Conservation (phyloP, 306 rosid species). For the Inga laurina region DNA sequence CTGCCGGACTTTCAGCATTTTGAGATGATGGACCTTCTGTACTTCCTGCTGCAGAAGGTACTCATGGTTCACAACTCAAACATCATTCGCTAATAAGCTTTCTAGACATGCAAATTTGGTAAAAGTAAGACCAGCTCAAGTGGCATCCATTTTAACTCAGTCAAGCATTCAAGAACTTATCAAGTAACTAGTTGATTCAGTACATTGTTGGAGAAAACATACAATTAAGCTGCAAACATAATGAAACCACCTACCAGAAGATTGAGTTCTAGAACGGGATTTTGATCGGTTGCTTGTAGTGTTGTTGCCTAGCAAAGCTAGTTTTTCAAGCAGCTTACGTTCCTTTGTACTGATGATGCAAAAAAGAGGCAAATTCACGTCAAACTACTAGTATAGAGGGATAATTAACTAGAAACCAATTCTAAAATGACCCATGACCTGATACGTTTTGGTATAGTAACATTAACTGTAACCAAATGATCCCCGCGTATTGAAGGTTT, state of each 20-base stretch:
- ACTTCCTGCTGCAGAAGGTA: conserved; percentile 59
- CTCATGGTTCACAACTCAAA: conserved; percentile 33
- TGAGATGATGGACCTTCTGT: conserved; percentile 49
- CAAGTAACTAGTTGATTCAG: conserved; percentile 1
- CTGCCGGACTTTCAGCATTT: conserved; percentile 50
- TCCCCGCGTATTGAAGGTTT: conserved; percentile 92
- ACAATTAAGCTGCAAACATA: conserved; percentile 18
- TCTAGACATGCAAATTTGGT: conserved; percentile 19
- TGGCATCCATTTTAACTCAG: conserved; percentile 13
- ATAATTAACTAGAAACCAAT: conserved; percentile 10
- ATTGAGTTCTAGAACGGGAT: conserved; percentile 54
- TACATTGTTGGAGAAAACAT: neutral
- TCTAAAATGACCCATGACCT: conserved; percentile 56
- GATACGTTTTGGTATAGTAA: conserved; percentile 81
- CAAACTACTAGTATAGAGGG: conserved; percentile 15
- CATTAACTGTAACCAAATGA: conserved; percentile 86
- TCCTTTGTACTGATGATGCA: conserved; percentile 63
- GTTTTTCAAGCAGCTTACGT: conserved; percentile 87
- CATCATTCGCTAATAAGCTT: conserved; percentile 9
- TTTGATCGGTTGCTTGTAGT: conserved; percentile 52
- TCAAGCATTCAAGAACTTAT: conserved; percentile 15
- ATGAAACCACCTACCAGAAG: conserved; percentile 58
- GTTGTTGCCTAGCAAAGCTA: conserved; percentile 61
- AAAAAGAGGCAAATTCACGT: conserved; percentile 24
- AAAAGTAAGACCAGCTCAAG: conserved; percentile 18